These are phyloP conservation scores for Russula sp. DNA, from an alignment of 768 basidiomycete genomes.

Conservation along the genomic window DNA sequence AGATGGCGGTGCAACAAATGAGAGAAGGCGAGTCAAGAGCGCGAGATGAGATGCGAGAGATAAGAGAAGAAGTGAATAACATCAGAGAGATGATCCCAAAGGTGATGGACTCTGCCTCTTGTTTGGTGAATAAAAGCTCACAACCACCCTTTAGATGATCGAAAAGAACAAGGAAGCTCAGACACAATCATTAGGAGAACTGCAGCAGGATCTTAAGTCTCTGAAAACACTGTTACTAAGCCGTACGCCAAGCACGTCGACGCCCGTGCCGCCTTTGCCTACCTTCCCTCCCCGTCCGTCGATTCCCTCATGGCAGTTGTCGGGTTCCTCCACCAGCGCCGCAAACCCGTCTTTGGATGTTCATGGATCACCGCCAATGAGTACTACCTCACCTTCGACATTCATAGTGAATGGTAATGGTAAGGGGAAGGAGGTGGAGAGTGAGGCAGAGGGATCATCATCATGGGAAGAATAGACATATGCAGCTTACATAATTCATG, in stretches of 20 bases:
- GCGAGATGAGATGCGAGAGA: conserved; percentile 83
- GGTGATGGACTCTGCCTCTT: conserved; percentile 39
- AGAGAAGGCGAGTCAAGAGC: conserved; percentile 70
- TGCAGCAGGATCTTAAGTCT: conserved; percentile 92
- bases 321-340: conserved; percentile 28
- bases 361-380: no score
- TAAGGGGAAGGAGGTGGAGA: conserved; percentile 50
- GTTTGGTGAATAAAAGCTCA: conserved; percentile 5
- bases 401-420: conserved; percentile 30
- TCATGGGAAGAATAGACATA: no score
- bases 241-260: conserved; percentile 47
- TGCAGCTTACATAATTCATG: background rate
- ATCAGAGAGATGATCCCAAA: conserved; percentile 91
- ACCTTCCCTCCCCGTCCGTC: conserved; percentile 52
- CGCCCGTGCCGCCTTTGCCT: conserved; percentile 44
- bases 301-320: conserved; percentile 91
- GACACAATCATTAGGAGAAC: conserved; percentile 70
- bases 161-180: conserved; percentile 88
- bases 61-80: conserved; percentile 84
- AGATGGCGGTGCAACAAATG: conserved; percentile 65
- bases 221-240: conserved; percentile 83
- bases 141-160: conserved; percentile 64
- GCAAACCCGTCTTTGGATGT: conserved; percentile 5
- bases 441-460: background rate
- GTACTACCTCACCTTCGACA: conserved; percentile 21